Base-by-base conservation (phyloP, 169 alveolate genomes). In the Plasmodium cynomolgi region DNA sequence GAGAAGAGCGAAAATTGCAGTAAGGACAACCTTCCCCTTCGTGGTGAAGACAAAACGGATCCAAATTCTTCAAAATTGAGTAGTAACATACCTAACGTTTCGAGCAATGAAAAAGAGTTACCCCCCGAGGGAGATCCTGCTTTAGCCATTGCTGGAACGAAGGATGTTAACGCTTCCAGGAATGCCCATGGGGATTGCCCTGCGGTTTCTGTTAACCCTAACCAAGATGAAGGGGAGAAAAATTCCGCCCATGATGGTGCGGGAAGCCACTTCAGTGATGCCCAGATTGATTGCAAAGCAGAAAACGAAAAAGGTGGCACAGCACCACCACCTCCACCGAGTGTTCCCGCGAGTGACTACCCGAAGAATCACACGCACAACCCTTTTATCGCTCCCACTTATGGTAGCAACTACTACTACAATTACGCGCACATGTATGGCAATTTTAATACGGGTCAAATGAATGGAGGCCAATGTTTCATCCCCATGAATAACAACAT, bases 401-500 rank as follows among this genome's bases (percentile, higher is more conserved):
- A 41, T 31, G 34, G 81, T 15, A 26, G 11, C 15, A 41, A n/a
- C 11, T 62, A 71, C 72, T 84, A 84, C 74, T 37, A 71, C 33
- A 68, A 71, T 71, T 68, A 84, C 74, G 54, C 54, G 7, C 29
- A 17, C 47, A 15, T n/a, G n/a, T 83, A 34, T 68, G 75, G 77
- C 8, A 71, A 29, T 31, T 20, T 84, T 37, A 84, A 84, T 34
- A 41, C 7, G 26, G 54, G 34, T 17, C 72, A 23, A 68, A 20
- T 31, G 23, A 20, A 23, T 3, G 41, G 90, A 54, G 33, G 33
- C 7, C 47, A 81, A 23, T 81, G 20, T 54, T 81, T 41, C 33
- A 17, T 62, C n/a, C 92, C 56, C 50, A 71, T 20, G 23, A 39
- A 84, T 84, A 71, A 39, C 8, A 84, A 71, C 58, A 26, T 11